Base-by-base conservation (phyloP, 306 rosid genomes). In the Urtica urens region DNA sequence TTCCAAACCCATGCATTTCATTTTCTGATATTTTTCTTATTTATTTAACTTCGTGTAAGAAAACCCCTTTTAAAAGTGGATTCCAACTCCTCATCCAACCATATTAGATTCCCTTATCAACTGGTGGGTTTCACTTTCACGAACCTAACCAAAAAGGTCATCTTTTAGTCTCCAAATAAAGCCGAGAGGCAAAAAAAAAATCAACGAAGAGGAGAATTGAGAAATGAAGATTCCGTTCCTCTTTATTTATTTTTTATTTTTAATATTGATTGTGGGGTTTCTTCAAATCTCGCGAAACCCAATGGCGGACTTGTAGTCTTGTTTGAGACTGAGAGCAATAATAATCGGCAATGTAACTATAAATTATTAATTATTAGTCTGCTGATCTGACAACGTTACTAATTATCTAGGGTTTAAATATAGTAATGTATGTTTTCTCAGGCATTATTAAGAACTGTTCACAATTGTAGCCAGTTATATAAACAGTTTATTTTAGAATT, bases 51-150 rank as follows among this genome's bases (percentile, higher is more conserved):
- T 63, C 81, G 55, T 75, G 67, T 72, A 75, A 77, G 72, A 67
- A 58, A 51, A 53, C 70, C 38, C 78, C 64, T 83, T 72, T 54
- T n/a, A n/a, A n/a, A 28, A 81, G 97, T 84, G 97, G 97, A 81
- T 79, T 84, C 95, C 95, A 90, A 78, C 97, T 81, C 95, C 74
- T 81, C 87, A 35, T 81, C 75, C 97, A 90, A 81, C 88, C 82
- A 75, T 23, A 5, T 29, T 55, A 61, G 75, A 73, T 69, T 78
- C 82, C 74, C 61, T 57, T 39, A 49, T 57, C 44, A 49, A 5
- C 35, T 57, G 53, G 61, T 42, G 51, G 46, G 65, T 67, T 75
- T 72, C 78, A 69, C 85, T 81, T 72, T 78, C 76, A 58, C 63
- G 57, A 51, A 65, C 76, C 76, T 70, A 71, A 68, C 73, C 53